These are phyloP conservation scores for Termitomyces sp. DNA, from an alignment of 1,284 basidiomycete genomes.

Conservation along the genomic window DNA sequence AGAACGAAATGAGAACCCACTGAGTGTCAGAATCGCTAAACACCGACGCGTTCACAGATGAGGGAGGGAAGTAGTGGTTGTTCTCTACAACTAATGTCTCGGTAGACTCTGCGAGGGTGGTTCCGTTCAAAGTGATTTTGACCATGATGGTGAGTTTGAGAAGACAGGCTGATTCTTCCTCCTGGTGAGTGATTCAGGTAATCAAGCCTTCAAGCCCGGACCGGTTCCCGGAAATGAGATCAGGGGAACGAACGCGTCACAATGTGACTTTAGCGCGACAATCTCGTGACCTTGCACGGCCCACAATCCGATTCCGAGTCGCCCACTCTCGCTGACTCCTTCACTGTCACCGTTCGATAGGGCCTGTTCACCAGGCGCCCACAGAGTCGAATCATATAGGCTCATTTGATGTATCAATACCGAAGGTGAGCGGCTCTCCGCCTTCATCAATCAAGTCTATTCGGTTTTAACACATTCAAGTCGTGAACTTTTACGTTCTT, in stretches of 20 bases:
- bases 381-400: background rate
- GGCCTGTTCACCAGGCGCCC: background rate
- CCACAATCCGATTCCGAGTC: background rate
- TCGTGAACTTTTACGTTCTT: background rate
- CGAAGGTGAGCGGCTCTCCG: background rate
- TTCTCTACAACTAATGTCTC: constrained; percentile 52
- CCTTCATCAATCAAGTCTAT: background rate
- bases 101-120: constrained; percentile 50
- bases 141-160: constrained; percentile 19
- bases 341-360: background rate
- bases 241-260: background rate
- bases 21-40: constrained; percentile 47
- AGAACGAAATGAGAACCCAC: constrained; percentile 25
- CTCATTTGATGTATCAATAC: constrained; percentile 5
- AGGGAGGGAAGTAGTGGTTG: constrained; percentile 66
- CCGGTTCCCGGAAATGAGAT: background rate
- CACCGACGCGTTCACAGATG: constrained; percentile 36
- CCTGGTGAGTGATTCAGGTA: background rate
- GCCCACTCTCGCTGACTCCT: background rate
- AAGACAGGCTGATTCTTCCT: background rate
- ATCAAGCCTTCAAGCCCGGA: background rate
- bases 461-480: background rate
- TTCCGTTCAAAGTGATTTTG: constrained; percentile 45
- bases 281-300: background rate
- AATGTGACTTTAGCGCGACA: background rate